Conservation (phyloP, 2,329 filamentous ascomycete genomes). For the Trichoderma simmonsii region DNA sequence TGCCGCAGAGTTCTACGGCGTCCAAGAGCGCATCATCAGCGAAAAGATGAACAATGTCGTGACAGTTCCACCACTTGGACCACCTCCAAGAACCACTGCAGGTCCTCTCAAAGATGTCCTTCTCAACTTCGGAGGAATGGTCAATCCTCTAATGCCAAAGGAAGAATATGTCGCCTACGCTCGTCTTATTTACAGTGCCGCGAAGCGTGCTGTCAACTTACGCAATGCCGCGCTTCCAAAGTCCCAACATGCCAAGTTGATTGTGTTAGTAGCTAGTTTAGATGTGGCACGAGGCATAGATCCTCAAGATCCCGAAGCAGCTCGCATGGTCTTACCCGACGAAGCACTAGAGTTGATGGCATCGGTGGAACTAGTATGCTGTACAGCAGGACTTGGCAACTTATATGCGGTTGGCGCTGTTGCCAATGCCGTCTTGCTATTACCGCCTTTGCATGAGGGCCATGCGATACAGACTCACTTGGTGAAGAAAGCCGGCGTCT, state of each 20-base stretch:
- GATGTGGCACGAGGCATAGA: conserved; percentile 1
- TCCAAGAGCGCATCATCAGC: not conserved
- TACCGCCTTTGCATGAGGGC: not conserved
- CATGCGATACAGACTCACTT: not conserved
- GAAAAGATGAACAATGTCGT: not conserved
- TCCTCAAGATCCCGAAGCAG: not conserved
- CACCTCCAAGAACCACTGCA: not conserved
- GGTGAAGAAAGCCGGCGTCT: not conserved
- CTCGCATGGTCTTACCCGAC: not conserved
- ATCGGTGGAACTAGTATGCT: not conserved
- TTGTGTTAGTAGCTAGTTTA: not conserved
- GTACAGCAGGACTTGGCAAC: conserved; percentile 9
- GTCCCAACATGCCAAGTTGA: not conserved
- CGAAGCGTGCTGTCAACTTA: not conserved
- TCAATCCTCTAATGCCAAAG: conserved; percentile 2
- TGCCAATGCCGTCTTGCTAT: not conserved
- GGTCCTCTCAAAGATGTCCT: not conserved
- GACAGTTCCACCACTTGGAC: conserved; percentile 10
- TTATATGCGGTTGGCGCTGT: not conserved
- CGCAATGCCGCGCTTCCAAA: conserved; percentile 3
- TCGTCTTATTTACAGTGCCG: not conserved
- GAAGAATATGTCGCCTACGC: conserved; percentile 9
- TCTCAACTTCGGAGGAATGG: conserved; percentile 15
- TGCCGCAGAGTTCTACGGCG: conserved; percentile 4
- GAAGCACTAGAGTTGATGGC: conserved; percentile 2